phyloP scores from a whole-genome alignment of 106 monocot genomes.

The Platanthera guangdongensis region DNA sequence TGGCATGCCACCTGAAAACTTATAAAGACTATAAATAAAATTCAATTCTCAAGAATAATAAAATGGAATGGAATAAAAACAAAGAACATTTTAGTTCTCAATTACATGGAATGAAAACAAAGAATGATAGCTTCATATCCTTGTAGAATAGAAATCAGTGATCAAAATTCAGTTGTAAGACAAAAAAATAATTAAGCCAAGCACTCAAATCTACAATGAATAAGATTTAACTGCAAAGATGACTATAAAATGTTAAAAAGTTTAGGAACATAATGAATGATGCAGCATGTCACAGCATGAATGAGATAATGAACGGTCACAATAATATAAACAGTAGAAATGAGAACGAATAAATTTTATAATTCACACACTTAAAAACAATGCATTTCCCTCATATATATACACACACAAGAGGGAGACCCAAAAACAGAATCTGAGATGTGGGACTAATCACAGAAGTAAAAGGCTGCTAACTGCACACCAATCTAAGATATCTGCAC shows the following conservation, averaged over 20 bases:
- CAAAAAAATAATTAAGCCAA: not conserved
- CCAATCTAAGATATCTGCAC: too few species aligned
- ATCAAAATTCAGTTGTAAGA: not conserved
- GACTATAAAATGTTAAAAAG: not conserved
- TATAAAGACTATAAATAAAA: too few species aligned
- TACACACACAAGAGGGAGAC: too few species aligned
- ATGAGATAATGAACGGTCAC: not conserved
- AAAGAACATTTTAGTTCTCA: not conserved
- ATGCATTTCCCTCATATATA: too few species aligned
- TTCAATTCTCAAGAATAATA: too few species aligned
- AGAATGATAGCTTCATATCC: not conserved
- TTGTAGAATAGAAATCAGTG: not conserved
- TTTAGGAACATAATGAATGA: not conserved
- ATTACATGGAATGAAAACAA: slow-evolving; percentile 3
- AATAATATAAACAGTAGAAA: not conserved
- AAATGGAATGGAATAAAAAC: not conserved
- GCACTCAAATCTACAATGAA: not conserved
- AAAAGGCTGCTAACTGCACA: too few species aligned
- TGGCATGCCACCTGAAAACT: too few species aligned
- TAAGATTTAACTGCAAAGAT: not conserved
- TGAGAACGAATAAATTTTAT: too few species aligned
- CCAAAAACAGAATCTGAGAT: too few species aligned
- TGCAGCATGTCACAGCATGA: not conserved
- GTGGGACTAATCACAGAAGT: too few species aligned
- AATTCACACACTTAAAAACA: too few species aligned